Percentiles rank a stretch among this genome's conserved stretches.
Conservation (phyloP, 768 basidiomycete species). For the Phanerodontia chrysosporium region DNA sequence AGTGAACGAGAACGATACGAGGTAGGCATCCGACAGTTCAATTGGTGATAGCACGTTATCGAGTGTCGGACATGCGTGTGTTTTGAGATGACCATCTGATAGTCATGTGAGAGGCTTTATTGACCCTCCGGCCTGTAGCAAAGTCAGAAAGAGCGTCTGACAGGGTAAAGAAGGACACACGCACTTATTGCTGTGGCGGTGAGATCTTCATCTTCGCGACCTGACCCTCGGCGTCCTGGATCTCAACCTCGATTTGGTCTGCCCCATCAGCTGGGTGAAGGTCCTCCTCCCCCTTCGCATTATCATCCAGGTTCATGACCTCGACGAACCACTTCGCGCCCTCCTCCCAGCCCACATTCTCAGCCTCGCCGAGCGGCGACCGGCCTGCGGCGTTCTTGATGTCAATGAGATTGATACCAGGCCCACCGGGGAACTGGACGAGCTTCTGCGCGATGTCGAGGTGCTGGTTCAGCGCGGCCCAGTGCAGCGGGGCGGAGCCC, state of each 20-base stretch:
- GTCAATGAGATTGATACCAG: constrained; percentile 68
- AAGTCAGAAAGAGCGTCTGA: background rate
- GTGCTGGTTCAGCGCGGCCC: constrained; percentile 86
- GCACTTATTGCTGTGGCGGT: background rate
- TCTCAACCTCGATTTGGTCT: constrained; percentile 60
- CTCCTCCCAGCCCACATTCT: constrained; percentile 76
- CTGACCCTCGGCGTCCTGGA: constrained; percentile 67
- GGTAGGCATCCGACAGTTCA: too few relatives aligned
- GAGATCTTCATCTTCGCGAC: constrained; percentile 53
- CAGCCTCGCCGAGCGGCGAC: constrained; percentile 79
- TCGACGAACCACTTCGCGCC: constrained; percentile 80
- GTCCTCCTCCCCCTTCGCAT: constrained; percentile 35
- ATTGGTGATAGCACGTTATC: too few relatives aligned
- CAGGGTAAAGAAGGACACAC: too few relatives aligned
- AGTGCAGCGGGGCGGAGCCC: constrained; percentile 84
- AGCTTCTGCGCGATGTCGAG: constrained; percentile 57
- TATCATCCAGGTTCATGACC: constrained; percentile 70
- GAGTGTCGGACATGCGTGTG: too few relatives aligned
- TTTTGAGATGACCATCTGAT: too few relatives aligned
- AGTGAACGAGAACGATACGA: too few relatives aligned
- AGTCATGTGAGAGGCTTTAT: too few relatives aligned
- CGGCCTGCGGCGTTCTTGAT: constrained; percentile 69
- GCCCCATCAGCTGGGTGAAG: constrained; percentile 30
- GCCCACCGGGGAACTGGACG: constrained; percentile 51
- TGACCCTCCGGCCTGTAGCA: background rate